phyloP scores from a whole-genome alignment of 495 filamentous ascomycete genomes.

The Penicillium coprophilum region DNA sequence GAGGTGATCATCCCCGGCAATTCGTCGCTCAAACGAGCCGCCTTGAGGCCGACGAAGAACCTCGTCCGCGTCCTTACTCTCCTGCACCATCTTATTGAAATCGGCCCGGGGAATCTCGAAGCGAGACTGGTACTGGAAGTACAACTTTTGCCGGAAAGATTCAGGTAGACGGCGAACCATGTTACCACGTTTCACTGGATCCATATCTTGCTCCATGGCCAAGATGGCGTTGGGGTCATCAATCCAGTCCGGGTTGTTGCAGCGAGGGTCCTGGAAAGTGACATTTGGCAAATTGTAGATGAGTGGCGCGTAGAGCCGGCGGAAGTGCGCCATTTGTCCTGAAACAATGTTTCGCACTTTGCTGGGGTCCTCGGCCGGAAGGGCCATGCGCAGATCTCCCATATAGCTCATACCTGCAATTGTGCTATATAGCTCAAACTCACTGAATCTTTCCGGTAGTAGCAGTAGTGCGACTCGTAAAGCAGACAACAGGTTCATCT shows the following conservation, averaged over 20 bases:
- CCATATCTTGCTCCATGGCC: constrained; percentile 81
- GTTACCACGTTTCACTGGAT: constrained; percentile 83
- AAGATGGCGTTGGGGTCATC: constrained; percentile 60
- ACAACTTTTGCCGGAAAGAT: constrained; percentile 81
- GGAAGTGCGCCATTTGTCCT: constrained; percentile 87
- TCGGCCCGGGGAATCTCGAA: constrained; percentile 79
- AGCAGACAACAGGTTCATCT: constrained; percentile 90
- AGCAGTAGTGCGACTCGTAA: constrained; percentile 85
- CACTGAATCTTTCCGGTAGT: constrained; percentile 78
- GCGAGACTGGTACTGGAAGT: constrained; percentile 90
- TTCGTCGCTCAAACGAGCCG: constrained; percentile 79
- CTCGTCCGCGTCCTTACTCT: constrained; percentile 57
- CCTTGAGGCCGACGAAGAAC: constrained; percentile 72
- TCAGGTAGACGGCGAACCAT: constrained; percentile 93
- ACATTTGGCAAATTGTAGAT: constrained; percentile 90
- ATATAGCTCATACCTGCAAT: constrained; percentile 91
- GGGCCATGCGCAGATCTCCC: constrained; percentile 88
- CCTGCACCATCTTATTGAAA: constrained; percentile 83
- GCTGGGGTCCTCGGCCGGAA: constrained; percentile 83
- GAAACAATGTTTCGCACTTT: constrained; percentile 93
- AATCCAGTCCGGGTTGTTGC: constrained; percentile 62
- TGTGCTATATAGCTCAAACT: constrained; percentile 81
- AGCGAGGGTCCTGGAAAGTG: constrained; percentile 68
- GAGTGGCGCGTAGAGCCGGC: constrained; percentile 82
- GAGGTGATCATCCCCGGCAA: constrained; percentile 70